These are phyloP conservation scores for Pichia cactophila DNA, from an alignment of 1,139 yeast species.

Conservation along the genomic window DNA sequence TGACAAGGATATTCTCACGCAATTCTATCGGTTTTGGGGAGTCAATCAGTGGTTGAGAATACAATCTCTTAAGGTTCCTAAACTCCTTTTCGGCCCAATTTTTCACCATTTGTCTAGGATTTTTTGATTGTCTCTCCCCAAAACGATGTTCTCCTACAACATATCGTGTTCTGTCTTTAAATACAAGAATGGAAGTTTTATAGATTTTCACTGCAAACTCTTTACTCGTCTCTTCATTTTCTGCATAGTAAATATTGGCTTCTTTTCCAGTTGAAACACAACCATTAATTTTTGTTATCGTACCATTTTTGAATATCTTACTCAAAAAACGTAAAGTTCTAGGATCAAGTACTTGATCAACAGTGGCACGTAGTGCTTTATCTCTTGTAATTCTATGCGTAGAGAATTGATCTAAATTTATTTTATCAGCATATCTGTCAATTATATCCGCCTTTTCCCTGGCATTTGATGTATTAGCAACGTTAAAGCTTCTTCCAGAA, in stretches of 20 bases:
- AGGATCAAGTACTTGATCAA: conserved; percentile 94
- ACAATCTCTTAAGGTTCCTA: conserved; percentile 77
- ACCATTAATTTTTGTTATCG: conserved; percentile 81
- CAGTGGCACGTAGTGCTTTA: conserved; percentile 90
- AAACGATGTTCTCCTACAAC: conserved; percentile 95
- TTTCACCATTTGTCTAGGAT: conserved; percentile 95
- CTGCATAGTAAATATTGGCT: conserved; percentile 95
- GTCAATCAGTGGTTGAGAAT: conserved; percentile 65
- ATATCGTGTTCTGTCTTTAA: conserved; percentile 91
- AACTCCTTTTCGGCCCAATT: conserved; percentile 99
- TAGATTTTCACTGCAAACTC: conserved; percentile 89
- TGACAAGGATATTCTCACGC: conserved; percentile 83
- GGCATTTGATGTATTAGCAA: conserved; percentile 6
- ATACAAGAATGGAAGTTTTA: conserved; percentile 91
- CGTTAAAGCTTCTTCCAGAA: background rate
- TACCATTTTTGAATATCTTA: conserved; percentile 75
- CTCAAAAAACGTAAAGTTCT: conserved; percentile 79
- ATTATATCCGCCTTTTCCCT: conserved; percentile 52
- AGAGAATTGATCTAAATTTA: conserved; percentile 49
- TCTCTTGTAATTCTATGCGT: conserved; percentile 61
- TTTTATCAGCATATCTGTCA: conserved; percentile 53
- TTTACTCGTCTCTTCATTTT: conserved; percentile 52
- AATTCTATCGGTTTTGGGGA: conserved; percentile 89
- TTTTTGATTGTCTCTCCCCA: conserved; percentile 74
- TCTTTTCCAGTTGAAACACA: conserved; percentile 97